Evolutionary conservation across 2,329 filamentous ascomycete genomes (phyloP), one percentile per base, ranked within the genome.

Genomic region (Diplodia seriata): DNA sequence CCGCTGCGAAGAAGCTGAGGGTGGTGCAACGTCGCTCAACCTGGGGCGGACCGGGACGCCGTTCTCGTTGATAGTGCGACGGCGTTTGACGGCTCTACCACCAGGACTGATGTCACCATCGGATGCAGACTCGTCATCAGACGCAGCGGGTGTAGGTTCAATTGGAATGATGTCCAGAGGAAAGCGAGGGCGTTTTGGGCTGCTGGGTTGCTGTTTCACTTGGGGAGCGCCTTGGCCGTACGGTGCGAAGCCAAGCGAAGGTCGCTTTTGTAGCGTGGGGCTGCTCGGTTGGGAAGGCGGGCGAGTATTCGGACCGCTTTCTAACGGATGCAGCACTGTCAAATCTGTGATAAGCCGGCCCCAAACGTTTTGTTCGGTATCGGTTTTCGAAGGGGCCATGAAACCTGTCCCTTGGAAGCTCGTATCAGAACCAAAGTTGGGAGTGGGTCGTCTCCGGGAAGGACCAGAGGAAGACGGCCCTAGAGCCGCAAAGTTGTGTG

Each of bases 311-410:
- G 61, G 67, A 3, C 47, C 54, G 33, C 61, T 62, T 12, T 51
- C 36, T 2, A 53, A 20, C 2, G 53, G 62, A n/a, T 47, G 33
- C 31, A 68, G 36, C 8, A 57, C 67, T 8, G 43, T 18, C 67
- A 68, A 47, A 20, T 68, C 67, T 14, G 47, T 40, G 50, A 76
- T 70, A 57, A 77, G 70, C 7, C 73, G 74, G 29, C 69, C 70
- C 8, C 71, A 72, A 2, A 75, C 72, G n/a, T 70, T 70, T 1
- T 73, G 71, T 56, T 76, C 72, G 18, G 70, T 72, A 26, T 74
- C 72, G 26, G 72, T 68, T 29, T 56, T 62, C 2, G 70, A 68
- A 6, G 73, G 73, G 0, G 75, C 29, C 15, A 47, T 43, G n/a
- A 55, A 68, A 23, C 57, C 66, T 4, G 15, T 56, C 36, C 57